Evolutionary conservation across 108 stramenopile genomes (phyloP), one percentile per base, ranked within the genome.

Genomic region (Discostella pseudostelligera): DNA sequence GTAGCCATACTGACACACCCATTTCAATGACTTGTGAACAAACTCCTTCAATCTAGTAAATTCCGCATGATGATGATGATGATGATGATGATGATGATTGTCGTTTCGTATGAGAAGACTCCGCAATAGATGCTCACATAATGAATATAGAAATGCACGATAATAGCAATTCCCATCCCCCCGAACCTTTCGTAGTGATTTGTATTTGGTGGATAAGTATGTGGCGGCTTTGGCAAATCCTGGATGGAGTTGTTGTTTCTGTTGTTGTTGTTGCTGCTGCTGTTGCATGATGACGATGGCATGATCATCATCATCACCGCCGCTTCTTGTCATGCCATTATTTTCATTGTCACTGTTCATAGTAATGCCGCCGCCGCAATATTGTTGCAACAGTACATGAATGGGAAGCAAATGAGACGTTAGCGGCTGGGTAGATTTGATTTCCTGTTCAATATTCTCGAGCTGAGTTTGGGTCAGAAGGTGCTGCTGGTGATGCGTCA

Each of bases 141-240:
- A 79, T 36, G 69, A 69, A 65, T 92, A 97, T 4, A 94, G 66
- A 56, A 97, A 90, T 20, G 90, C 87, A 4, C 97, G 87, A 70
- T 96, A 97, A 67, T 92, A 97, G 60, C 97, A 97, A 72, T 96
- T 96, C 8, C 96, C 96, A 76, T 97, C 97, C 14, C 95, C 96
- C 4, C 96, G 87, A 16, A 95, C 80, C 19, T 78, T 82, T 49
- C 97, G 77, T 8, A 93, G 59, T 12, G 65, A 46, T 2, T 61
- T 42, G 74, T 95, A 96, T 22, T 75, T 72, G 36, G 62, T 50
- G 25, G 69, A 46, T 9, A 92, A 62, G 47, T 72, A 68, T 8
- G 66, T 22, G 14, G 84, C 66, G 0, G 87, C 79, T 16, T 54
- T 11, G 12, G 67, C 50, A 71, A 89, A 92, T 11, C 82, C 80